phyloP scores from a whole-genome alignment of 208 protist genomes.

The Kentomonas sorsogonicus region DNA sequence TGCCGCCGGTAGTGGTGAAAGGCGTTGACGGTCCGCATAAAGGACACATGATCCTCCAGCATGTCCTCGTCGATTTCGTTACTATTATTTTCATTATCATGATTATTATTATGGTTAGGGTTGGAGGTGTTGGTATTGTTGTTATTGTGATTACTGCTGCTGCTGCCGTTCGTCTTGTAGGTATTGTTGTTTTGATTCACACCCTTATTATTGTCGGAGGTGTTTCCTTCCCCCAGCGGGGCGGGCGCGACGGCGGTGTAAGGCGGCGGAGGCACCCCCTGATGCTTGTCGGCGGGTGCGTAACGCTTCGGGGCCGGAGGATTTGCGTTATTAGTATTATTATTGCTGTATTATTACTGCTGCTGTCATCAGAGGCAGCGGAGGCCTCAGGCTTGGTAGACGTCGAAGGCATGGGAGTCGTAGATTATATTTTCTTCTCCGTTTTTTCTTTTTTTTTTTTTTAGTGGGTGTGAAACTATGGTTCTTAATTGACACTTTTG shows the following conservation, averaged over 20 bases:
- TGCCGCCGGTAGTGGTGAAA: conserved; percentile 76
- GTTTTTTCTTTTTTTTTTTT: no score
- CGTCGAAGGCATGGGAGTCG: no score
- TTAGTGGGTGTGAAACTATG: neutral
- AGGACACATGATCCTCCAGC: conserved; percentile 82
- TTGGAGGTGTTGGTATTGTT: conserved; percentile 12
- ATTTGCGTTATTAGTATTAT: no score
- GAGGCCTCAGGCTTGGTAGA: no score
- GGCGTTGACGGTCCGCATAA: conserved; percentile 77
- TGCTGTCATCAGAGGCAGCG: no score
- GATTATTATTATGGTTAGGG: no score
- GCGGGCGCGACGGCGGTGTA: conserved; percentile 29
- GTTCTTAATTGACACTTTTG: conserved; percentile 3
- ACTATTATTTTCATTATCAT: no score
- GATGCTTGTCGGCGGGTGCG: conserved; percentile 28
- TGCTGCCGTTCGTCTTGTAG: neutral
- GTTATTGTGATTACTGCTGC: neutral
- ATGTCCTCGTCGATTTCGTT: conserved; percentile 55
- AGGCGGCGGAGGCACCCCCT: conserved; percentile 28
- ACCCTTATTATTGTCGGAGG: neutral
- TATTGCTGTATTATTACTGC: no score
- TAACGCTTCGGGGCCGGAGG: no score
- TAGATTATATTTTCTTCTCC: no score
- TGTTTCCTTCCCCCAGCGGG: no score
- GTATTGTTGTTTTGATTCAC: neutral